Conservation (phyloP, 257 asterid genomes). For the Nicotiana knightiana region DNA sequence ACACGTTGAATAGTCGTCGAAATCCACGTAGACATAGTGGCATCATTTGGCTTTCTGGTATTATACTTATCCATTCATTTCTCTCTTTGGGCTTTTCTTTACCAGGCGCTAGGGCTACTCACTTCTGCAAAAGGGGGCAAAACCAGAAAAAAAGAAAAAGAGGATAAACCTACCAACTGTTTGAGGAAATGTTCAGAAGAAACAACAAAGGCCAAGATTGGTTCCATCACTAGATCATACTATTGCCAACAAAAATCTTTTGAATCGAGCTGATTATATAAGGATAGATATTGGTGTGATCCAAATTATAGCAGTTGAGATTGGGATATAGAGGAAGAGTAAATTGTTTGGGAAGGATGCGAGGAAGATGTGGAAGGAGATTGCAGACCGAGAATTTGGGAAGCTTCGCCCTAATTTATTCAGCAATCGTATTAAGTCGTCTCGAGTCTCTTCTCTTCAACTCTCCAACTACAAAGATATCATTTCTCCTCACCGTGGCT, state of each 20-base stretch:
- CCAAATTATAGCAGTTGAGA: not conserved
- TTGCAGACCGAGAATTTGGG: constrained; percentile 84
- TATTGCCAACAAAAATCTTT: not conserved
- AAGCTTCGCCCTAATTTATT: constrained; percentile 79
- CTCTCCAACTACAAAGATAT: constrained; percentile 92
- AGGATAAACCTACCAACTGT: not conserved
- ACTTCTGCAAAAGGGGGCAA: not conserved
- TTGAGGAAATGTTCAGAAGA: constrained; percentile 10
- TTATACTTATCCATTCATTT: constrained; percentile 6
- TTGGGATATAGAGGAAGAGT: constrained; percentile 12
- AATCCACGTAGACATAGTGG: not conserved
- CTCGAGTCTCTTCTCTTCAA: constrained; percentile 60
- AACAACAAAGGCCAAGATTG: constrained; percentile 3
- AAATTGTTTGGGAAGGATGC: constrained; percentile 56
- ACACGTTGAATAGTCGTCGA: not conserved
- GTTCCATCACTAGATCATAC: not conserved
- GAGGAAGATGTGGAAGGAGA: constrained; percentile 99
- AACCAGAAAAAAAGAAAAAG: not conserved
- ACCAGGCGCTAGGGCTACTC: not conserved
- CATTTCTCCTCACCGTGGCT: constrained; percentile 82
- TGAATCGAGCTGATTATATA: not conserved
- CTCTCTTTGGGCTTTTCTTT: not conserved
- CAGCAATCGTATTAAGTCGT: constrained; percentile 50
- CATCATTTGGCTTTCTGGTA: not conserved
- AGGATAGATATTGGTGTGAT: not conserved